These are phyloP conservation scores for Cryptosporidium meleagridis DNA, from an alignment of 169 alveolate species.

Conservation along the genomic window DNA sequence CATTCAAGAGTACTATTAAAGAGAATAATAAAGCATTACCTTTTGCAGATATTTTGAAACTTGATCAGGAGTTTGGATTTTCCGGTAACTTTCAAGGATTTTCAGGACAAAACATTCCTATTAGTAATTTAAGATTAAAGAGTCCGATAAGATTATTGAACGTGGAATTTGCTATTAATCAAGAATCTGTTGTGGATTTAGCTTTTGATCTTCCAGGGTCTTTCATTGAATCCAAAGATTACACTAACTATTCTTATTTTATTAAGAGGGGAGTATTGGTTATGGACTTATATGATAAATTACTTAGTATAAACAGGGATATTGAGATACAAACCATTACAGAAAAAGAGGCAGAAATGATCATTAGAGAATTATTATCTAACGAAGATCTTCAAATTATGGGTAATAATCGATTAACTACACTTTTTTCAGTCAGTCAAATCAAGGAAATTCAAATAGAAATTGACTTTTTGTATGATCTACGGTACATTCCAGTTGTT, in stretches of 20 bases:
- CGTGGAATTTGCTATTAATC: neutral
- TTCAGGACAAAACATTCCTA: neutral
- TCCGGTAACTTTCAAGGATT: neutral
- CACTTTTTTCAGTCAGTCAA: neutral
- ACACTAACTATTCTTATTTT: slow-evolving; percentile 35
- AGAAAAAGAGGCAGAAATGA: neutral
- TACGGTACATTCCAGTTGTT: slow-evolving; percentile 34
- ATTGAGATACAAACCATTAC: neutral
- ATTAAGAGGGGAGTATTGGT: slow-evolving; percentile 40
- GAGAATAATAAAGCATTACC: neutral
- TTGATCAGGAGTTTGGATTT: slow-evolving; percentile 4
- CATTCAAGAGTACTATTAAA: neutral
- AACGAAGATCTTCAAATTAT: neutral
- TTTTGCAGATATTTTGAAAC: slow-evolving; percentile 9
- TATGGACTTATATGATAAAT: neutral
- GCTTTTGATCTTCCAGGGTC: slow-evolving; percentile 16
- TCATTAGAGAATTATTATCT: neutral
- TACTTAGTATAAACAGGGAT: neutral
- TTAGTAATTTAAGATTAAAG: neutral
- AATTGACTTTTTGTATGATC: slow-evolving; percentile 37
- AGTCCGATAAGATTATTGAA: neutral
- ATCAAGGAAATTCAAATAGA: slow-evolving; percentile 2
- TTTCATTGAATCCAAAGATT: slow-evolving; percentile 15
- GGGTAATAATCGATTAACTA: neutral
- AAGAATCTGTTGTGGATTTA: slow-evolving; percentile 1